Base-by-base conservation (phyloP, 306 rosid species). In the Cicer chorassanicum region DNA sequence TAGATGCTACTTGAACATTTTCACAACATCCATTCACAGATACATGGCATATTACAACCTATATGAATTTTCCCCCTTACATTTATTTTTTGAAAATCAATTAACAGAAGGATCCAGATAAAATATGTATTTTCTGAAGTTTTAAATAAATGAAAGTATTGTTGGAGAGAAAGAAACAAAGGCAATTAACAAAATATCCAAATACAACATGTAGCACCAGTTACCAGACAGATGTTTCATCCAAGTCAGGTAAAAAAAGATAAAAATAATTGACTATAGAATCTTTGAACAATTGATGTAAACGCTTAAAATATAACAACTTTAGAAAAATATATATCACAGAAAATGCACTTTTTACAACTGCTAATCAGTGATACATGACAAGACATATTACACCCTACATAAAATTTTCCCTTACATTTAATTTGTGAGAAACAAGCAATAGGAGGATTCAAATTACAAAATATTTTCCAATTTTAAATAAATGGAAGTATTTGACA, bases 231-330 rank as follows among this genome's bases (percentile, higher is more conserved):
- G n/a, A 72, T 13, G 10, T 38, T 68, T 40, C 49, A 66, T 51
- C 38, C 8, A 45, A 36, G 50, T 38, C 48, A 11, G 64, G 69
- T 29, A 53, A 36, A 36, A 55, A 34, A 64, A 42, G 34, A 29
- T 29, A 46, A 9, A 12, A 48, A 6, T 18, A 49, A 73, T 41
- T 54, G 39, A 54, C 13, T 49, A 80, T 65, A 66, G 14, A 49
- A 18, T 57, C 48, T 72, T 62, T 16, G 6, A 70, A 61, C 68
- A 54, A 36, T 13, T 76, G 53, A 73, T 75, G 71, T 39, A 77
- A 59, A 40, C 50, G 50, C 57, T 29, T 54, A n/a, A 56, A 72
- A 56, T 55, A 78, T 40, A 53, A 75, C 16, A 57, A 45, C 48
- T 34, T 57, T 29, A 3, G 42, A 76, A 57, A 6, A 73, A 39